Evolutionary conservation across 2,329 filamentous ascomycete genomes (phyloP).

Genomic region (Talaromyces atroroseus): DNA sequence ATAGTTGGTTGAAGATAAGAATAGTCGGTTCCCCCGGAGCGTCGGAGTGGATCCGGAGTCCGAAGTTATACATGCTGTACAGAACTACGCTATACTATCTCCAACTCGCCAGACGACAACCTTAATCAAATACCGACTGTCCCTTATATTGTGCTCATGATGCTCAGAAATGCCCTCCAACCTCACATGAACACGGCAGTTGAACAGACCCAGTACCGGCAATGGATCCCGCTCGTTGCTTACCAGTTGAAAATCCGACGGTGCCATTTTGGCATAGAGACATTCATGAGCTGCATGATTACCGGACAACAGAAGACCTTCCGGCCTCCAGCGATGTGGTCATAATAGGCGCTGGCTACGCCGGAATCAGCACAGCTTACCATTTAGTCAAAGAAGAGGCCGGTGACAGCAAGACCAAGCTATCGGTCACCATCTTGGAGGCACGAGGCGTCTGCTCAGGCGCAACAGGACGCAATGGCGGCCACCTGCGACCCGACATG

Average conservation of each 20-base stretch:
- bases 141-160: too few relatives aligned
- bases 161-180: too few relatives aligned
- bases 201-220: too few relatives aligned
- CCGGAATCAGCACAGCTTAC: slow-evolving; percentile 2
- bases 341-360: slow-evolving; percentile 5
- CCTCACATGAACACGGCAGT: too few relatives aligned
- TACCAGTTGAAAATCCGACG: not conserved
- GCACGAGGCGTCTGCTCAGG: slow-evolving; percentile 27
- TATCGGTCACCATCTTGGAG: slow-evolving; percentile 20
- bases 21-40: too few relatives aligned
- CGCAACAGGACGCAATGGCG: slow-evolving; percentile 31
- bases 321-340: not conserved
- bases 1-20: too few relatives aligned
- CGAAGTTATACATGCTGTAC: too few relatives aligned
- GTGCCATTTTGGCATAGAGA: slow-evolving; percentile 3
- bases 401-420: not conserved
- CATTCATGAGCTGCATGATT: not conserved
- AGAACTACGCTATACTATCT: too few relatives aligned
- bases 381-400: not conserved
- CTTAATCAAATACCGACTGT: too few relatives aligned
- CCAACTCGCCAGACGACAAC: too few relatives aligned
- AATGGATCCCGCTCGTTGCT: not conserved
- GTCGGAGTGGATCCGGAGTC: too few relatives aligned
- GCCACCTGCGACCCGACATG: slow-evolving; percentile 37
- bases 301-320: slow-evolving; percentile 1